These are phyloP conservation scores for Eutrema yunnanense DNA, from an alignment of 345 rosid species.

Conservation along the genomic window DNA sequence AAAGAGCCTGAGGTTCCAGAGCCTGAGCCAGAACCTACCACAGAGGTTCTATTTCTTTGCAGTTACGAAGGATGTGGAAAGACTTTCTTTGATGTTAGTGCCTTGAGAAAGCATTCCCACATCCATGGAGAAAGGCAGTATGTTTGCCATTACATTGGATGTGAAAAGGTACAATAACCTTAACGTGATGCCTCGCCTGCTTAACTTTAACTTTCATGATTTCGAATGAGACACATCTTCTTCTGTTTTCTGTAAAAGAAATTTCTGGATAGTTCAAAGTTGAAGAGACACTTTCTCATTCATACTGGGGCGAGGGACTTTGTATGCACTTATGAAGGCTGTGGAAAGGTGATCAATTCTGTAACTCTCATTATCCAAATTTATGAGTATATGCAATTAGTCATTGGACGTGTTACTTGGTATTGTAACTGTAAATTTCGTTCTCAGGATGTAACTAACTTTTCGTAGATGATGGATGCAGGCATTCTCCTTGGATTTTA, in stretches of 20 bases:
- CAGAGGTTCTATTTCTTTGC: constrained; percentile 95
- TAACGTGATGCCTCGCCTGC: not conserved
- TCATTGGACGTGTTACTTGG: not conserved
- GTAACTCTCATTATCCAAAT: not conserved
- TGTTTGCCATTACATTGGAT: constrained; percentile 68
- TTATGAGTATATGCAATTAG: not conserved
- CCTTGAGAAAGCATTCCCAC: constrained; percentile 93
- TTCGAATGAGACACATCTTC: not conserved
- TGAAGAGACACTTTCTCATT: constrained; percentile 89
- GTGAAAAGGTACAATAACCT: constrained; percentile 62
- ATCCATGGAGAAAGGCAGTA: constrained; percentile 94
- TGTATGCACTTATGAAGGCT: constrained; percentile 91
- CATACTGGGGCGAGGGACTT: constrained; percentile 89
- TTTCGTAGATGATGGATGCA: constrained; percentile 30
- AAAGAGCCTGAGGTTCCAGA: constrained; percentile 66
- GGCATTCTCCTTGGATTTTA: constrained; percentile 99
- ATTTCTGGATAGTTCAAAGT: constrained; percentile 96
- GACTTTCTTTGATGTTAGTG: constrained; percentile 91
- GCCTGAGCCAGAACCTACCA: constrained; percentile 91
- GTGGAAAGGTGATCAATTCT: constrained; percentile 81
- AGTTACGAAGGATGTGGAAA: constrained; percentile 94
- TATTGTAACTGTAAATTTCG: not conserved
- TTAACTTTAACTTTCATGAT: not conserved
- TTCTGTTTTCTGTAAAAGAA: constrained; percentile 54
- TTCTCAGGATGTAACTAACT: not conserved